Conservation (phyloP, 2,329 filamentous ascomycete genomes). For the Thelonectria rubi region DNA sequence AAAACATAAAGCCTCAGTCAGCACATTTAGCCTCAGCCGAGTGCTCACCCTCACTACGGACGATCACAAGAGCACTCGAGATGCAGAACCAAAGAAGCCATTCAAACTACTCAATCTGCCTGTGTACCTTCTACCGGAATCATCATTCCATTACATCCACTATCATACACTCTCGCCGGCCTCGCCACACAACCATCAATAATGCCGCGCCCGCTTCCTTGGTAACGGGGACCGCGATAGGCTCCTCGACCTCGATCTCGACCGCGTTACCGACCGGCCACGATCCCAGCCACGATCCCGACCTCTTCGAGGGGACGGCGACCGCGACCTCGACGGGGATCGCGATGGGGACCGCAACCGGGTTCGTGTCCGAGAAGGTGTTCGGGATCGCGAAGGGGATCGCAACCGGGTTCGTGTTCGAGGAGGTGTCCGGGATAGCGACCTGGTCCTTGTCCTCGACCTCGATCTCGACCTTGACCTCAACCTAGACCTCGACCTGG, state of each 20-base stretch:
- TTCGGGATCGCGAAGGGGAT: slow-evolving; percentile 40
- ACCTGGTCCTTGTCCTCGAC: slow-evolving; percentile 32
- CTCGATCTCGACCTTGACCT: slow-evolving; percentile 55
- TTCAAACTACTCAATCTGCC: too few species aligned
- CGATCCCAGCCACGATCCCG: too few species aligned
- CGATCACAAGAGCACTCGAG: too few species aligned
- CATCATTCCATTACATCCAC: not conserved
- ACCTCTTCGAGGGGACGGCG: slow-evolving; percentile 30
- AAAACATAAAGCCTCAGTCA: too few species aligned
- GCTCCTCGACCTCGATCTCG: slow-evolving; percentile 29
- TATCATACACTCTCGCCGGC: slow-evolving; percentile 41
- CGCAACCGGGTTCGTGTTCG: slow-evolving; percentile 39
- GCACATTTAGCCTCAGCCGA: too few species aligned
- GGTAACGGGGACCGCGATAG: slow-evolving; percentile 46
- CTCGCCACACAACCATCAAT: slow-evolving; percentile 45
- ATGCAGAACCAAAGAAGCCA: too few species aligned
- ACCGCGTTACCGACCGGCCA: too few species aligned
- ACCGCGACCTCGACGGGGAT: slow-evolving; percentile 36
- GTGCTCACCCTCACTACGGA: too few species aligned
- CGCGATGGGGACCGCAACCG: slow-evolving; percentile 43
- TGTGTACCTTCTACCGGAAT: too few species aligned
- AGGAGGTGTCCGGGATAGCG: slow-evolving; percentile 45
- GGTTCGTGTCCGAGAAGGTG: slow-evolving; percentile 36
- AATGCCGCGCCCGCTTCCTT: slow-evolving; percentile 45
- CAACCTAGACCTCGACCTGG: slow-evolving; percentile 58